Conservation (phyloP, 345 rosid genomes). For the Ailanthus altissimus region DNA sequence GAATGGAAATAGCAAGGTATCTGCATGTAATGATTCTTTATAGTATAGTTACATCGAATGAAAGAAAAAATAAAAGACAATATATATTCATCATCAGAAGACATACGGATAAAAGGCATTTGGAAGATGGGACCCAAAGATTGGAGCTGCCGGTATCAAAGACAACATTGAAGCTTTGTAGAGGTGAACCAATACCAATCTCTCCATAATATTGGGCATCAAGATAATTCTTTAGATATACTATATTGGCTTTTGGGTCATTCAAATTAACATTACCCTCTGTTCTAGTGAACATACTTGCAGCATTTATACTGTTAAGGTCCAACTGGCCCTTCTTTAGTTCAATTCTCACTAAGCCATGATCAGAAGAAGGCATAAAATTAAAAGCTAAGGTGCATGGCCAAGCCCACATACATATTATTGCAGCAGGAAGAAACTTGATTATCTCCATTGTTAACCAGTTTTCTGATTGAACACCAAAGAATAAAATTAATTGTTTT, state of each 20-base stretch:
- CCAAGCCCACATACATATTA: slow-evolving; percentile 35
- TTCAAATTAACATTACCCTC: not conserved
- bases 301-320: slow-evolving; percentile 34
- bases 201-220: slow-evolving; percentile 66
- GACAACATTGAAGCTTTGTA: slow-evolving; percentile 53
- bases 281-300: slow-evolving; percentile 29
- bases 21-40: slow-evolving; percentile 36
- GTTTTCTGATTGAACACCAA: not conserved
- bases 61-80: not conserved
- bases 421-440: slow-evolving; percentile 32
- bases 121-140: slow-evolving; percentile 71
- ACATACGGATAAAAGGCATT: slow-evolving; percentile 57
- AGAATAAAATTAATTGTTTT: not conserved
- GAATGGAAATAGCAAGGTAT: slow-evolving; percentile 57
- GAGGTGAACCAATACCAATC: slow-evolving; percentile 63
- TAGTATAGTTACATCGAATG: not conserved
- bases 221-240: slow-evolving; percentile 57
- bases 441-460: slow-evolving; percentile 25
- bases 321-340: slow-evolving; percentile 41
- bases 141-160: slow-evolving; percentile 67
- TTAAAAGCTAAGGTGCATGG: slow-evolving; percentile 23
- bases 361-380: slow-evolving; percentile 21
- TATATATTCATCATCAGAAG: slow-evolving; percentile 7
- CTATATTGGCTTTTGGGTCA: slow-evolving; percentile 23
- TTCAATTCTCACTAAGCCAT: slow-evolving; percentile 40